Evolutionary conservation across 768 basidiomycete species (phyloP).

Genomic region (Lactarius indigo): DNA sequence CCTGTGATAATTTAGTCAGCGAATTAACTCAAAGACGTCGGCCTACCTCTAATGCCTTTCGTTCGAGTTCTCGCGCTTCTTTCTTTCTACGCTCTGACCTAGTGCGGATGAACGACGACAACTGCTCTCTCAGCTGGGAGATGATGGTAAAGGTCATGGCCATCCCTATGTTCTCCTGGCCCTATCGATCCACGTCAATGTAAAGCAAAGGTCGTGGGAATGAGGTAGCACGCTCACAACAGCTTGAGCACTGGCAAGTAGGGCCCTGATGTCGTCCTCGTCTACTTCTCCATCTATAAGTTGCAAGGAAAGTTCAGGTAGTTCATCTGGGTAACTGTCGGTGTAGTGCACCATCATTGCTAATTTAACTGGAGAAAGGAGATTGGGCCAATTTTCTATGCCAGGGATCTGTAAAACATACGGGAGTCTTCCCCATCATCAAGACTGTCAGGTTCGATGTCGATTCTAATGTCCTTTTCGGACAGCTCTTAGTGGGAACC

Average conservation of each 20-base stretch:
- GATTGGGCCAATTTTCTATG: neutral
- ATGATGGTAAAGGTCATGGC: constrained; percentile 98
- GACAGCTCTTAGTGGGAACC: constrained; percentile 66
- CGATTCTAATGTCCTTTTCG: constrained; percentile 76
- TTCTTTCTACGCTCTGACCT: constrained; percentile 54
- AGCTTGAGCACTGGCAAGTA: constrained; percentile 54
- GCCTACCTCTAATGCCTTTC: constrained; percentile 69
- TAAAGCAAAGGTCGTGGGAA: neutral
- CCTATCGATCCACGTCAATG: constrained; percentile 39
- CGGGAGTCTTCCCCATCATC: constrained; percentile 57
- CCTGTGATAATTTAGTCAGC: constrained; percentile 43
- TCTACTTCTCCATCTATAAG: constrained; percentile 58
- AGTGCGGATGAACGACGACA: constrained; percentile 58
- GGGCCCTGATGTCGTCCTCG: constrained; percentile 49
- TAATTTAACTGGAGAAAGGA: constrained; percentile 56
- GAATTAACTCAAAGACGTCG: neutral
- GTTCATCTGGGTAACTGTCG: constrained; percentile 76
- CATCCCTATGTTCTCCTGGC: constrained; percentile 87
- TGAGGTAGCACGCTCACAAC: constrained; percentile 43
- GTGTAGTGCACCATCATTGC: constrained; percentile 73
- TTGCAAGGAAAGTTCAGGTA: constrained; percentile 71
- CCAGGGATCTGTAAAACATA: constrained; percentile 34
- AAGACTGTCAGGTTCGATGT: constrained; percentile 81
- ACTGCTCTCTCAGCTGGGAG: constrained; percentile 75
- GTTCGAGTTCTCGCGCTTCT: constrained; percentile 71